These are phyloP conservation scores for Starmera caribaea DNA, from an alignment of 805 yeast genomes.

Conservation along the genomic window DNA sequence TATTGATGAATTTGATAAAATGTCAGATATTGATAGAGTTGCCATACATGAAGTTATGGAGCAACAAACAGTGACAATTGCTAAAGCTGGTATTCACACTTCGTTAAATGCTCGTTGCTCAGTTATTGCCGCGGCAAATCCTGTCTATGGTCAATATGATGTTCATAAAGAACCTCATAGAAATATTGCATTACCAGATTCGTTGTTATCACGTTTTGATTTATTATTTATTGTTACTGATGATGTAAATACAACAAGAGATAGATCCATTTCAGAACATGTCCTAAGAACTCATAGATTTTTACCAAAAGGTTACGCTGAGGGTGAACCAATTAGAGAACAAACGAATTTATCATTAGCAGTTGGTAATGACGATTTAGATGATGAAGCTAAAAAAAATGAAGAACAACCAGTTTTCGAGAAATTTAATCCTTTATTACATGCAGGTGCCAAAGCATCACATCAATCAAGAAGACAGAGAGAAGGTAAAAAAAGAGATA, in stretches of 20 bases:
- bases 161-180: conserved; percentile 93
- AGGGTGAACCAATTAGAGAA: conserved; percentile 92
- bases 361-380: conserved; percentile 58
- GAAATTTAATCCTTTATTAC: conserved; percentile 71
- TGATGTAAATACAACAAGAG: conserved; percentile 78
- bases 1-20: conserved; percentile 97
- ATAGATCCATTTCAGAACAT: conserved; percentile 85
- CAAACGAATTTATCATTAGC: conserved; percentile 59
- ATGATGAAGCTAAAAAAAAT: conserved; percentile 37
- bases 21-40: conserved; percentile 94
- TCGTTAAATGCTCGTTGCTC: conserved; percentile 94
- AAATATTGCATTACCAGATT: conserved; percentile 95
- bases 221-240: conserved; percentile 92
- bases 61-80: conserved; percentile 96
- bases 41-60: conserved; percentile 99
- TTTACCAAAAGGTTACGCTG: conserved; percentile 77
- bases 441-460: conserved; percentile 60
- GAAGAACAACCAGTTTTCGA: conserved; percentile 50
- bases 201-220: conserved; percentile 93
- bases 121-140: conserved; percentile 96
- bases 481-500: conserved; percentile 19
- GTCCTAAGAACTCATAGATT: conserved; percentile 90
- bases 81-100: conserved; percentile 97
- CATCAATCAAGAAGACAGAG: conserved; percentile 17
- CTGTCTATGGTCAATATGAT: conserved; percentile 94